phyloP scores from a whole-genome alignment of 2,329 filamentous ascomycete genomes.

The Fusarium torulosum region DNA sequence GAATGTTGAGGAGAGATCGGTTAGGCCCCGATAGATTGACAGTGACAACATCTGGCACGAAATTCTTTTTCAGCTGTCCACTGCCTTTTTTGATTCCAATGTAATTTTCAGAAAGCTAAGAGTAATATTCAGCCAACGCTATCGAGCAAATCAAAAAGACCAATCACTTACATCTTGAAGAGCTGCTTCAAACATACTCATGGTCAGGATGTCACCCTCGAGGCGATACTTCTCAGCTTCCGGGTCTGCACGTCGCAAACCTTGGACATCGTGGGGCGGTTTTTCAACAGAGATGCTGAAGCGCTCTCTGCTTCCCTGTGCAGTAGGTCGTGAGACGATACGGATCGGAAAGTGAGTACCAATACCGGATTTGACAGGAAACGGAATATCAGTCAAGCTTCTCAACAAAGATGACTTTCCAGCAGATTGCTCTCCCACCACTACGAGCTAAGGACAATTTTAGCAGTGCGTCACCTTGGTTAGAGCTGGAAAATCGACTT shows the following conservation, averaged over 20 bases:
- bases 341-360: conserved; percentile 6
- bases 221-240: neutral
- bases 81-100: neutral
- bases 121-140: neutral
- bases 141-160: too few relatives aligned
- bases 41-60: conserved; percentile 2
- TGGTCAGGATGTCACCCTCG: neutral
- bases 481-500: neutral
- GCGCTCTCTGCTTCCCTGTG: neutral
- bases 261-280: neutral
- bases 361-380: conserved; percentile 1
- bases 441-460: neutral
- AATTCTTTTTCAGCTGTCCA: neutral
- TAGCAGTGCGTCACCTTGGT: neutral
- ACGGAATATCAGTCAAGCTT: conserved; percentile 1
- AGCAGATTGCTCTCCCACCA: conserved; percentile 2
- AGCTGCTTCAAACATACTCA: neutral
- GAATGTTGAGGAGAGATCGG: neutral
- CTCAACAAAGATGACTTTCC: neutral
- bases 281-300: neutral
- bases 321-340: neutral
- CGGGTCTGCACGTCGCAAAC: neutral
- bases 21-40: neutral
- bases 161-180: conserved; percentile 1
- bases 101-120: neutral